Evolutionary conservation across 176 grass and related monocot genomes (phyloP).

Genomic region (Elaeis guineensis): DNA sequence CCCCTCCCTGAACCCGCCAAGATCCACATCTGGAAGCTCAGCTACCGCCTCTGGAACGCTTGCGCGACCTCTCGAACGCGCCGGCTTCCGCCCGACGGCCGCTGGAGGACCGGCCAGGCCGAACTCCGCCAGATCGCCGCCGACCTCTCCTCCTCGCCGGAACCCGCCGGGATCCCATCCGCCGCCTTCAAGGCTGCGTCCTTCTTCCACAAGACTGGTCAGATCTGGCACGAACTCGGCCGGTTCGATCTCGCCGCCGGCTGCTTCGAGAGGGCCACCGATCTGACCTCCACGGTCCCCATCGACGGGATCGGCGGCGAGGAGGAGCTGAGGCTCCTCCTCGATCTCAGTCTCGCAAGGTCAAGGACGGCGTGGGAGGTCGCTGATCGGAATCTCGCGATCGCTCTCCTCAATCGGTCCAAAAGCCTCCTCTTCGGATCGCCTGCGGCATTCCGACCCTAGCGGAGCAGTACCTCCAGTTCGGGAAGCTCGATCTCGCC

Average conservation of each 20-base stretch:
- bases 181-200: slow-evolving; percentile 54
- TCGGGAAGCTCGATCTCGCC: slow-evolving; percentile 42
- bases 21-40: slow-evolving; percentile 73
- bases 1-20: slow-evolving; percentile 26
- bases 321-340: slow-evolving; percentile 34
- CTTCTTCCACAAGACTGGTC: slow-evolving; percentile 62
- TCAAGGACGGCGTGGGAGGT: slow-evolving; percentile 50
- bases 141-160: slow-evolving; percentile 69
- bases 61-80: slow-evolving; percentile 68
- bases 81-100: slow-evolving; percentile 1
- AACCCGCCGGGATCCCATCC: slow-evolving; percentile 35
- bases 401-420: slow-evolving; percentile 69
- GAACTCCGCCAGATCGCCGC: slow-evolving; percentile 69
- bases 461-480: slow-evolving; percentile 55
- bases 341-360: slow-evolving; percentile 60
- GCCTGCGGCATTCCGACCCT: slow-evolving; percentile 36
- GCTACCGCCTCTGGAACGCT: slow-evolving; percentile 87
- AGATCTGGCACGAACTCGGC: slow-evolving; percentile 68
- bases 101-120: slow-evolving; percentile 25
- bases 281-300: slow-evolving; percentile 29
- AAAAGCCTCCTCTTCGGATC: slow-evolving; percentile 50
- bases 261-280: slow-evolving; percentile 88
- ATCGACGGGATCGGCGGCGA: slow-evolving; percentile 21
- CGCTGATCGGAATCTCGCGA: slow-evolving; percentile 50
- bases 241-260: slow-evolving; percentile 57